These are phyloP conservation scores for Trametes pubescens DNA, from an alignment of 1,284 basidiomycete species.

Conservation along the genomic window DNA sequence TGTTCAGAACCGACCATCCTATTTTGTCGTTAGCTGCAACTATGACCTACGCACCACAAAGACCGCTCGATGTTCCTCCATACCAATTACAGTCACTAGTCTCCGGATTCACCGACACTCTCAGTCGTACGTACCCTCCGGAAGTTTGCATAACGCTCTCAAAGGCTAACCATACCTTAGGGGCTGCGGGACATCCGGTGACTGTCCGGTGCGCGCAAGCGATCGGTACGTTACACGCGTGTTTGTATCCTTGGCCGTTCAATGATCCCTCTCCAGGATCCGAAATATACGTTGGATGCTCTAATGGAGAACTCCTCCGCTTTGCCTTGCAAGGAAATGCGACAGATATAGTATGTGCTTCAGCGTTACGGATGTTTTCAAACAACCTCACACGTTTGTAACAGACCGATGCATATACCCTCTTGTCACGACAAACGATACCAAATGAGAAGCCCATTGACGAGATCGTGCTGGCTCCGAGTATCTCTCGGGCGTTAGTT, in stretches of 20 bases:
- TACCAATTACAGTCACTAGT: slow-evolving; percentile 66
- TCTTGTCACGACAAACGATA: slow-evolving; percentile 72
- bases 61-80: slow-evolving; percentile 60
- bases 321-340: slow-evolving; percentile 68
- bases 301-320: slow-evolving; percentile 74
- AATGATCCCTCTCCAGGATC: slow-evolving; percentile 50
- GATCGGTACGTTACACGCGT: slow-evolving; percentile 39
- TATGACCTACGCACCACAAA: slow-evolving; percentile 42
- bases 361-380: not conserved
- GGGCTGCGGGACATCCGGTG: slow-evolving; percentile 31
- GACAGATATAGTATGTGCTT: slow-evolving; percentile 55
- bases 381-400: not conserved
- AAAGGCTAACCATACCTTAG: slow-evolving; percentile 20
- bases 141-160: not conserved
- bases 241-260: not conserved
- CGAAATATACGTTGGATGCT: slow-evolving; percentile 79
- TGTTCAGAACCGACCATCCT: not conserved
- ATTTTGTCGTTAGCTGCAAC: not conserved
- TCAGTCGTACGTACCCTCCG: slow-evolving; percentile 31
- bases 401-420: slow-evolving; percentile 69
- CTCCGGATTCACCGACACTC: slow-evolving; percentile 48
- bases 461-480: slow-evolving; percentile 80
- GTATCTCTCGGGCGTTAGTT: slow-evolving; percentile 74
- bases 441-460: slow-evolving; percentile 73
- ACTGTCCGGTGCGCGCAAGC: slow-evolving; percentile 48